Percentiles rank a stretch among this genome's conserved stretches.
Evolutionary conservation across 2,329 filamentous ascomycete species (phyloP).

Genomic region (Aspergillus latus): DNA sequence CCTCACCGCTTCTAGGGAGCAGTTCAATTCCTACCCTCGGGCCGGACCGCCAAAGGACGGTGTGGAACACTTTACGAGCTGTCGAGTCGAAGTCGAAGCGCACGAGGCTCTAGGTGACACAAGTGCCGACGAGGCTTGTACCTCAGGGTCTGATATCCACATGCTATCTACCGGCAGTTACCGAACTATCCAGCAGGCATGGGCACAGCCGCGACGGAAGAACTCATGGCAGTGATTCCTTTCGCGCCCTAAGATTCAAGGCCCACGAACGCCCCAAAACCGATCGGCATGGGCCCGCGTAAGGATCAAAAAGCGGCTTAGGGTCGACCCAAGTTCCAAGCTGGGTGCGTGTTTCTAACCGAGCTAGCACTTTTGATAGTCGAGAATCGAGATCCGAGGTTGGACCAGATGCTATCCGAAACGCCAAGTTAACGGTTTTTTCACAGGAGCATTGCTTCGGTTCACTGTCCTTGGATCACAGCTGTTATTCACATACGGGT

Average conservation of each 20-base stretch:
- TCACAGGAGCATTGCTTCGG: slow-evolving; percentile 5
- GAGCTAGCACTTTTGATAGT: background rate
- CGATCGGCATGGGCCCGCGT: slow-evolving; percentile 13
- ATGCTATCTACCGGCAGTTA: background rate
- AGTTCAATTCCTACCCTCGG: background rate
- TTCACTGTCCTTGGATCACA: background rate
- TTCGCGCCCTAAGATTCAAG: background rate
- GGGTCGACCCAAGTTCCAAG: background rate
- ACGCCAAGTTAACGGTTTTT: slow-evolving; percentile 7
- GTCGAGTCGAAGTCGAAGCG: background rate
- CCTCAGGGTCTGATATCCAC: background rate
- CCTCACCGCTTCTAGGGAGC: background rate
- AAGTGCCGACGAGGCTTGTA: background rate
- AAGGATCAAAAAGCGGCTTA: slow-evolving; percentile 13
- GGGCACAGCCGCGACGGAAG: background rate
- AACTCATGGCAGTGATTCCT: background rate
- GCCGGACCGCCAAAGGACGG: slow-evolving; percentile 1
- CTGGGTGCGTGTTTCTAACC: background rate
- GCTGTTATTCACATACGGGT: background rate
- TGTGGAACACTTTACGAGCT: background rate
- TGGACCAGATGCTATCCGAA: background rate
- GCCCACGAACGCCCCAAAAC: slow-evolving; percentile 9
- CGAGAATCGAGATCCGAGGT: slow-evolving; percentile 8
- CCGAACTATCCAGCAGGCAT: background rate
- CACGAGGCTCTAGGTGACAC: background rate